These are phyloP conservation scores for Termitomyces heimii DNA, from an alignment of 768 basidiomycete genomes.

Conservation along the genomic window DNA sequence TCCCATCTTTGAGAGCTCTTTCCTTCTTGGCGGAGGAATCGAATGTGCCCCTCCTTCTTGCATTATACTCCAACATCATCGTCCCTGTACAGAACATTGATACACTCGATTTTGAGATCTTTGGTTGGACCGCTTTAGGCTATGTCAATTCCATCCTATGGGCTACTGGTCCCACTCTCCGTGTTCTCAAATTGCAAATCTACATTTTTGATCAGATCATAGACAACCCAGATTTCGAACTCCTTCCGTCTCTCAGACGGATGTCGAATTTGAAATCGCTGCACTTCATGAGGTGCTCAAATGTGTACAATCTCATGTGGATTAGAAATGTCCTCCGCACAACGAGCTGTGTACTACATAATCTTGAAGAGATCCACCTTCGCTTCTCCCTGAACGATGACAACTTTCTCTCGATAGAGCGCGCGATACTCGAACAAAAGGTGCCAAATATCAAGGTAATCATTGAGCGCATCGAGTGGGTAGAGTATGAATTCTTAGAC, in stretches of 20 bases:
- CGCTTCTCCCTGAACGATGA: neutral
- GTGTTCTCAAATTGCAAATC: neutral
- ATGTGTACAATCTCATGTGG: too few relatives aligned
- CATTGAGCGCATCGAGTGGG: neutral
- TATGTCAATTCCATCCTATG: neutral
- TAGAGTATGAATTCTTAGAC: neutral
- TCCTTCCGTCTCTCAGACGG: neutral
- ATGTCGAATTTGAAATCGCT: neutral
- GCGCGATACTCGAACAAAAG: neutral
- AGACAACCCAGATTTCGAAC: neutral
- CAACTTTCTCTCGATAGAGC: neutral
- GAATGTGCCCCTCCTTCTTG: neutral
- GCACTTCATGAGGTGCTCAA: too few relatives aligned
- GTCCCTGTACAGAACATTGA: neutral
- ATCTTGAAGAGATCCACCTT: neutral
- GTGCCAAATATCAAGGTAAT: neutral
- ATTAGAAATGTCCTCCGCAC: neutral
- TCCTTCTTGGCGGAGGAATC: neutral
- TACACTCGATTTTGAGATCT: neutral
- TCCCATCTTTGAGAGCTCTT: neutral
- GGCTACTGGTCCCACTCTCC: neutral
- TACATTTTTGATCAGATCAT: neutral
- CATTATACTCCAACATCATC: neutral
- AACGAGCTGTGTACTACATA: neutral
- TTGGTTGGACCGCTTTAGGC: too few relatives aligned